Conservation (phyloP, 106 monocot species). For the Narthecium ossifragum region DNA sequence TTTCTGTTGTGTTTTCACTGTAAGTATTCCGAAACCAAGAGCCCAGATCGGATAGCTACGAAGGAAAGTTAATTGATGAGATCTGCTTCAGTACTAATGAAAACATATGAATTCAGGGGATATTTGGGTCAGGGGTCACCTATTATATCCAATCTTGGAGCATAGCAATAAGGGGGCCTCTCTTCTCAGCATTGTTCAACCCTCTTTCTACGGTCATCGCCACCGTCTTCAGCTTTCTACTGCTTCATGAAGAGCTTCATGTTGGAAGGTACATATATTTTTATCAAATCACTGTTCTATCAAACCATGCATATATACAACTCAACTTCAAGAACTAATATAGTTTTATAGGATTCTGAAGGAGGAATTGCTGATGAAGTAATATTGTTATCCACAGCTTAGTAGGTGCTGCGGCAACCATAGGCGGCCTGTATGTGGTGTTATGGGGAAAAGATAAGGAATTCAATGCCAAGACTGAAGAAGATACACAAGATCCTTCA, state of each 20-base stretch:
- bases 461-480: neutral
- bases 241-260: constrained; percentile 18
- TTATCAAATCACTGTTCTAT: neutral
- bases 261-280: constrained; percentile 13
- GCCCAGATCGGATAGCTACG: neutral
- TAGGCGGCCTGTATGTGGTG: constrained; percentile 15
- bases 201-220: constrained; percentile 35
- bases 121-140: constrained; percentile 34
- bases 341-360: neutral
- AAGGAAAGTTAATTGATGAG: neutral
- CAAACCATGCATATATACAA: neutral
- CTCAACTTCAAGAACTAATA: neutral
- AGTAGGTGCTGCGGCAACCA: constrained; percentile 17
- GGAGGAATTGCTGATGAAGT: no score
- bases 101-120: constrained; percentile 31
- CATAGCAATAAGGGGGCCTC: constrained; percentile 21
- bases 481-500: neutral
- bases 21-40: constrained; percentile 8
- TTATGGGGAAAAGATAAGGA: constrained; percentile 29
- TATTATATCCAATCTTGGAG: constrained; percentile 32
- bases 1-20: constrained; percentile 19
- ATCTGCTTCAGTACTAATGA: no score
- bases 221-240: constrained; percentile 4
- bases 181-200: constrained; percentile 24
- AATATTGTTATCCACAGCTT: no score